Evolutionary conservation across 2,329 filamentous ascomycete genomes (phyloP), one percentile per base, ranked within the genome.

Genomic region (Epichloe bromicola): DNA sequence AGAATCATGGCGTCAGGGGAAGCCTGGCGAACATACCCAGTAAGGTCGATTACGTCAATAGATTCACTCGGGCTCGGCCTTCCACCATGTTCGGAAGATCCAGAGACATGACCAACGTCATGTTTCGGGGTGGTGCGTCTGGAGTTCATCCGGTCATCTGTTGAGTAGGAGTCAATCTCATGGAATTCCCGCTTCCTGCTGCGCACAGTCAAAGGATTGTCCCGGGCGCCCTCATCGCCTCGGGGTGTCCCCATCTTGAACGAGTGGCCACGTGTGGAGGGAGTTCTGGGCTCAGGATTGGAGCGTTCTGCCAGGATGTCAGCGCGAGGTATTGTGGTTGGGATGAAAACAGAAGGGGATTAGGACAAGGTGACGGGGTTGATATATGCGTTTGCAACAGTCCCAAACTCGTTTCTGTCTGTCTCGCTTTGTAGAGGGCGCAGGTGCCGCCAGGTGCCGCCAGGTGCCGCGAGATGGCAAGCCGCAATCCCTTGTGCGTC

Each of bases 1-100:
- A 26, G 26, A 34, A 11, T 41, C 17, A 23, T 3, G 30, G 19
- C 14, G 12, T 33, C 34, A 19, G 11, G 15, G 8, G 15, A 11
- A 36, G 20, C 20, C 14, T 8, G 17, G n/a, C 2, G 38, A 37
- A 54, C 62, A 53, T 64, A 69, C 65, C 68, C 68, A 55, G 69
- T 73, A 58, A 73, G 65, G 57, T 73, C 70, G 50, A 72, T 70
- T 37, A 70, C 50, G 19, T 65, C 61, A 42, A 60, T 36, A 19
- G 49, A 38, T n/a, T 49, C 54, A 54, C 17, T 20, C 23, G 15
- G 36, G 30, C 15, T 26, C 26, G 49, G 49, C 39, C 53, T 30
- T 48, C 46, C 48, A 41, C 30, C 8, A 36, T 43, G 2, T 17
- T 37, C 38, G 23, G 34, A 49, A 41, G 48, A 44, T 17, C 23